Evolutionary conservation across 164 flowering plant genomes (phyloP).

Genomic region (Vitis rupestris): DNA sequence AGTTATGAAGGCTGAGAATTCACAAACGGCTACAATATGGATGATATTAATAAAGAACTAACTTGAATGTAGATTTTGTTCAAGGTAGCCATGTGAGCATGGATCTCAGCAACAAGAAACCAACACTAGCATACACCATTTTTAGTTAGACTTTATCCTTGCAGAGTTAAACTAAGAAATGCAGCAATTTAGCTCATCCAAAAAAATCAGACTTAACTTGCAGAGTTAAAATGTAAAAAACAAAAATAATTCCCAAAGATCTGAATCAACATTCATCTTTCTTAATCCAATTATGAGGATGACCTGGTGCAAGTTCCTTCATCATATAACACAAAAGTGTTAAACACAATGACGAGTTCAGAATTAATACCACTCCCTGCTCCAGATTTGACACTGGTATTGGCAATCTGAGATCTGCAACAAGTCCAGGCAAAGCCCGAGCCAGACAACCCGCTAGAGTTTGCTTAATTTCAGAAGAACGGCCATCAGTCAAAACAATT

Average conservation of each 20-base stretch:
- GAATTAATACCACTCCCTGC: conserved; percentile 56
- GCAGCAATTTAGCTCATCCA: background rate
- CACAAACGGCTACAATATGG: no score
- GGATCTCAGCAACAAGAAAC: no score
- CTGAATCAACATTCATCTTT: background rate
- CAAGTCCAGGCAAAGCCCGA: conserved; percentile 66
- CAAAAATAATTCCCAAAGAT: background rate
- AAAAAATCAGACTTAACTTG: background rate
- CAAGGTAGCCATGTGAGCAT: no score
- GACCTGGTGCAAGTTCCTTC: background rate
- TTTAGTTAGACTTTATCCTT: no score
- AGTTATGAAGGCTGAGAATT: no score
- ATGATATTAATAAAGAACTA: no score
- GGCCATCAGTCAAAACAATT: conserved; percentile 56
- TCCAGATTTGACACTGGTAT: conserved; percentile 66
- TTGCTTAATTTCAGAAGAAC: conserved; percentile 82
- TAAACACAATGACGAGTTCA: background rate
- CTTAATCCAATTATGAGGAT: background rate
- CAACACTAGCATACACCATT: background rate
- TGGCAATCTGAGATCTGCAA: conserved; percentile 55
- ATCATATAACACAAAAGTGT: background rate
- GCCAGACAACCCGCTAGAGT: conserved; percentile 69
- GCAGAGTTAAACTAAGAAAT: no score
- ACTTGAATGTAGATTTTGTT: no score
- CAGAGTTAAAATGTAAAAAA: background rate